Conservation (phyloP, 306 rosid species). For the Begonia peltatifolia region DNA sequence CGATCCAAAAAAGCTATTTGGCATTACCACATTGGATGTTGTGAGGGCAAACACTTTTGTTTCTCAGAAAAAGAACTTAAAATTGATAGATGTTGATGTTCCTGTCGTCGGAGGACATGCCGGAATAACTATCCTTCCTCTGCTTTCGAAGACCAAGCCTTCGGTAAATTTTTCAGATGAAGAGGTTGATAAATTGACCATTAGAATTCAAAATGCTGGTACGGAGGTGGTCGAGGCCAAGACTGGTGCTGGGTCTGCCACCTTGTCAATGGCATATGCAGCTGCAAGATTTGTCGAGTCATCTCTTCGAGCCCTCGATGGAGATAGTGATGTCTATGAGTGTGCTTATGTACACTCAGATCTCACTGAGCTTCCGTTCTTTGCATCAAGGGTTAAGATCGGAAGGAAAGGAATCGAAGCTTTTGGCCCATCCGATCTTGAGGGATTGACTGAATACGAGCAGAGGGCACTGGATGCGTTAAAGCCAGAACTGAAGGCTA, state of each 20-base stretch:
- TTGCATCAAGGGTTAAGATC: constrained; percentile 86
- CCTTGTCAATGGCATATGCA: constrained; percentile 97
- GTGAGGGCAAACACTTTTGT: constrained; percentile 98
- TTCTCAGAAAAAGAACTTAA: constrained; percentile 78
- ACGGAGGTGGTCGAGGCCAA: constrained; percentile 98
- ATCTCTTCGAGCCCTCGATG: constrained; percentile 93
- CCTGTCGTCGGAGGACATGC: constrained; percentile 97
- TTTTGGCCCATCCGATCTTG: constrained; percentile 61
- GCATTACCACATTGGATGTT: constrained; percentile 87
- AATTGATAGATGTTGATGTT: constrained; percentile 89
- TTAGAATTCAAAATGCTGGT: constrained; percentile 88
- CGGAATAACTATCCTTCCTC: constrained; percentile 83
- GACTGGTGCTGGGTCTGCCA: constrained; percentile 97
- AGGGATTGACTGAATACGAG: constrained; percentile 79
- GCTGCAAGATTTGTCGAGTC: constrained; percentile 98
- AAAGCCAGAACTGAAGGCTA: constrained; percentile 78
- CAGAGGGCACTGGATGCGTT: constrained; percentile 84
- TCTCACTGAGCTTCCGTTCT: constrained; percentile 80
- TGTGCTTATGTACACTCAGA: constrained; percentile 73
- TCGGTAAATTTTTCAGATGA: constrained; percentile 54
- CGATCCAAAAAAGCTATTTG: constrained; percentile 88
- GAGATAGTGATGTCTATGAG: constrained; percentile 89
- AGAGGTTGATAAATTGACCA: constrained; percentile 59
- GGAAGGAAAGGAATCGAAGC: constrained; percentile 85
- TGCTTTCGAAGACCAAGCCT: constrained; percentile 79